Evolutionary conservation across 1,284 basidiomycete genomes (phyloP).

Genomic region (Austroboletus niveus): DNA sequence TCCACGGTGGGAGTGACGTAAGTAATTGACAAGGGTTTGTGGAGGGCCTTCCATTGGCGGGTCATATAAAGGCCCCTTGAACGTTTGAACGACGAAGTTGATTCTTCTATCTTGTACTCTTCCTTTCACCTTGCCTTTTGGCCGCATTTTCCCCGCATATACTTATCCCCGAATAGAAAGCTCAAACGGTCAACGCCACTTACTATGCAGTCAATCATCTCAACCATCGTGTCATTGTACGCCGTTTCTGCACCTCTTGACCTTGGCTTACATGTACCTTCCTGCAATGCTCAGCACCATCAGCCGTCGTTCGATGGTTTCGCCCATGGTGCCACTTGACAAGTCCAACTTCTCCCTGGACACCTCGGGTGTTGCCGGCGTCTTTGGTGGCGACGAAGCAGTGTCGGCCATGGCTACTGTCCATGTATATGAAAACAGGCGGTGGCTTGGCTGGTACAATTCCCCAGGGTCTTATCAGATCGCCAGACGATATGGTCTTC

Average conservation of each 20-base stretch:
- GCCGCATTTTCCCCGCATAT: too few species aligned
- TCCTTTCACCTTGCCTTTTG: too few species aligned
- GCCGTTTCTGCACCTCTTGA: neutral
- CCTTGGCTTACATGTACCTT: slow-evolving; percentile 21
- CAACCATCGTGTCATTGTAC: slow-evolving; percentile 9
- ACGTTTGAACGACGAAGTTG: too few species aligned
- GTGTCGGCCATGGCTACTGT: slow-evolving; percentile 35
- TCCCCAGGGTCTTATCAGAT: slow-evolving; percentile 35
- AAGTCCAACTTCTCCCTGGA: slow-evolving; percentile 24
- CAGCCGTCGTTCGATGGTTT: slow-evolving; percentile 12
- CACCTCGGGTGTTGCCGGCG: slow-evolving; percentile 30
- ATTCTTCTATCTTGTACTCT: too few species aligned
- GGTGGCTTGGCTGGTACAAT: slow-evolving; percentile 37
- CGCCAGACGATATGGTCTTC: slow-evolving; percentile 28
- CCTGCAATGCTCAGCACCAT: slow-evolving; percentile 16
- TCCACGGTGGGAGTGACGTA: too few species aligned
- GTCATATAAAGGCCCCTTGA: too few species aligned
- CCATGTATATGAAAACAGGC: slow-evolving; percentile 30
- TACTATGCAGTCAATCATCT: too few species aligned
- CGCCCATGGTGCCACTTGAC: slow-evolving; percentile 11
- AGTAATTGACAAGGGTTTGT: too few species aligned
- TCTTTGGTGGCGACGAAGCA: slow-evolving; percentile 36
- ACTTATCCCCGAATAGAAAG: too few species aligned
- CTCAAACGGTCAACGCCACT: too few species aligned
- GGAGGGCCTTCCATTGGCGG: too few species aligned